Base-by-base conservation (phyloP, 164 flowering plant genomes). In the Stephania yunnanensis region DNA sequence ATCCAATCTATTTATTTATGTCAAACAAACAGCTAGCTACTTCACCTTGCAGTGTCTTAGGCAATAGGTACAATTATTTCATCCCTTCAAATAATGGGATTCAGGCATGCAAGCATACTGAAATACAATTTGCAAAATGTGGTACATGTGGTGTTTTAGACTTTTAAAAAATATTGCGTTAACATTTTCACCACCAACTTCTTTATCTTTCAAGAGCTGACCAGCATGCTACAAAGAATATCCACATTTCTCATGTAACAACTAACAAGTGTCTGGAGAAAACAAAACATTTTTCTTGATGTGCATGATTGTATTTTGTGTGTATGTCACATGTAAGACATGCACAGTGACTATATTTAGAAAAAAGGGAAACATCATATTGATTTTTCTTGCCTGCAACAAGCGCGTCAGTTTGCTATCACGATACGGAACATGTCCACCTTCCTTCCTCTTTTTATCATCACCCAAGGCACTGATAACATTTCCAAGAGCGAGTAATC, bases 381-480 rank as follows among this genome's bases (percentile, higher is more conserved):
- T 36, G 42, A 36, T n/a, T 48, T 48, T 15, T 6, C 84, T 29
- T 87, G 79, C 99, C 98, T 96, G 99, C 50, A 96, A 72, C 75
- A 96, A 78, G 25, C 99, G 97, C 30, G 99, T 96, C 78, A 96
- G 76, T 83, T 96, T 96, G 97, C 99, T 96, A 69, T 96, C 99
- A 58, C 99, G 89, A 45, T 96, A 96, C 2, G 99, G 99, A 76
- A 96, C 93, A 77, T 96, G 99, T 3, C 93, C 98, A 46, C 99
- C 97, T 85, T 92, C 95, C 84, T 90, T 94, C 61, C 99, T 76
- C 80, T 96, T 96, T 82, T 88, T 96, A 69, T 96, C 99, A 88
- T 96, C 99, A 15, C 99, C 99, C 73, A 96, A 74, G n/a, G 99
- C 99, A 88, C 98, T 96, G n/a, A 96, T 96, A 69, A 96, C 99